Conservation (phyloP, 2,329 filamentous ascomycete genomes). For the Botrytis paeoniae region DNA sequence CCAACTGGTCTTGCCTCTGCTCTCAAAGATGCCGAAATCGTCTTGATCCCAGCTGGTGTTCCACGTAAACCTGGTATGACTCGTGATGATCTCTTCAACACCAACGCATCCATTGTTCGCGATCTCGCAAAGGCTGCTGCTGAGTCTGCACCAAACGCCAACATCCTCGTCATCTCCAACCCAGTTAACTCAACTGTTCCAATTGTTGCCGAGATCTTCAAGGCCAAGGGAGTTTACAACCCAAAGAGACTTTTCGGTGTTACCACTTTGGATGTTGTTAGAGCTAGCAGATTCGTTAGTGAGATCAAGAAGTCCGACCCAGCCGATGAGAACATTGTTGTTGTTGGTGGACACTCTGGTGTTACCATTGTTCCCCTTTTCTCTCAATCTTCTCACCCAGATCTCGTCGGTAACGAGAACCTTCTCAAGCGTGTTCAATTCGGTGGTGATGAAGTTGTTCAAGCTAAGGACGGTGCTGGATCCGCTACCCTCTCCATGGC, state of each 20-base stretch:
- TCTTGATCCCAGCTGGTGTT: slow-evolving; percentile 97
- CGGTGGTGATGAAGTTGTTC: slow-evolving; percentile 97
- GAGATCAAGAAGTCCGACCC: slow-evolving; percentile 91
- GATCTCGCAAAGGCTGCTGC: slow-evolving; percentile 86
- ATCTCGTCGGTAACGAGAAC: slow-evolving; percentile 72
- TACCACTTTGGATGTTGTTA: slow-evolving; percentile 96
- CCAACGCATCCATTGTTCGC: slow-evolving; percentile 97
- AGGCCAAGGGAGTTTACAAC: slow-evolving; percentile 90
- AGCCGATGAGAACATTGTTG: slow-evolving; percentile 88
- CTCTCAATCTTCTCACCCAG: slow-evolving; percentile 85
- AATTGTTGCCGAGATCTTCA: slow-evolving; percentile 95
- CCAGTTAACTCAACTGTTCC: slow-evolving; percentile 99
- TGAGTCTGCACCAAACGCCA: slow-evolving; percentile 87
- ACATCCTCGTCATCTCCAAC: slow-evolving; percentile 96
- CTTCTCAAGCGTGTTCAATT: slow-evolving; percentile 92
- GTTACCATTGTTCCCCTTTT: slow-evolving; percentile 98
- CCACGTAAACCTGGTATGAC: slow-evolving; percentile 99
- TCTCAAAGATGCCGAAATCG: slow-evolving; percentile 89
- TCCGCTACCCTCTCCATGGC: slow-evolving; percentile 99
- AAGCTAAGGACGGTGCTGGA: slow-evolving; percentile 97
- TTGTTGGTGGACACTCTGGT: slow-evolving; percentile 95
- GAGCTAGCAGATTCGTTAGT: slow-evolving; percentile 93
- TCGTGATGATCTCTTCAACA: slow-evolving; percentile 99
- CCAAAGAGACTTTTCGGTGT: slow-evolving; percentile 96
- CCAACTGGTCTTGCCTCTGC: slow-evolving; percentile 83